phyloP scores from a whole-genome alignment of 208 protist genomes.

The Leishmania turanica region DNA sequence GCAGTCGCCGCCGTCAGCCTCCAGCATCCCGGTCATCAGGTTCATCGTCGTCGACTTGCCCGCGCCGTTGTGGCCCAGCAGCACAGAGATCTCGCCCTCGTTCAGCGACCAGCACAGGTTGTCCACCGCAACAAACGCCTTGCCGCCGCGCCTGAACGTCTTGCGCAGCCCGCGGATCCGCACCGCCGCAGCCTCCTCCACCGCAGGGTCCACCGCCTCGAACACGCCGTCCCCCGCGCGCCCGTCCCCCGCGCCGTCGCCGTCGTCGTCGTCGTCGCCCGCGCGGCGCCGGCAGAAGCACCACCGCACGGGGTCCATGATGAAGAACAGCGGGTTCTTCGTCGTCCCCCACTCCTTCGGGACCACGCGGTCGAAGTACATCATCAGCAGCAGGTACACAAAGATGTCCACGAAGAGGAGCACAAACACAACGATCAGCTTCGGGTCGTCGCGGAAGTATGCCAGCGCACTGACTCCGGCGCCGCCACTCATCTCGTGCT shows the following conservation, averaged over 20 bases:
- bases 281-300: slow-evolving; percentile 43
- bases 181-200: slow-evolving; percentile 27
- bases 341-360: slow-evolving; percentile 65
- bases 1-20: slow-evolving; percentile 68
- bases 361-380: slow-evolving; percentile 78
- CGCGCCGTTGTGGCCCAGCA: slow-evolving; percentile 84
- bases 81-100: slow-evolving; percentile 62
- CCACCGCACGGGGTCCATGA: slow-evolving; percentile 42
- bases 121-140: slow-evolving; percentile 66
- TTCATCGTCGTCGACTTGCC: slow-evolving; percentile 86
- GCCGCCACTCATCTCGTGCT: slow-evolving; percentile 48
- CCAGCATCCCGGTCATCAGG: slow-evolving; percentile 82
- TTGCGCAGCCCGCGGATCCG: slow-evolving; percentile 34
- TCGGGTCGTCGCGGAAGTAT: slow-evolving; percentile 45
- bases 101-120: slow-evolving; percentile 62
- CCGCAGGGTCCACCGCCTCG: slow-evolving; percentile 24
- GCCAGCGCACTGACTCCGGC: slow-evolving; percentile 22
- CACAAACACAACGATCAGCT: slow-evolving; percentile 43
- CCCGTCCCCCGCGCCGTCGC: slow-evolving; percentile 26
- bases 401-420: slow-evolving; percentile 49
- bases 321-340: slow-evolving; percentile 67
- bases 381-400: slow-evolving; percentile 58
- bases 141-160: slow-evolving; percentile 35
- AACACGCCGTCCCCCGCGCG: slow-evolving; percentile 26
- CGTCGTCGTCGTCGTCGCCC: not conserved